Evolutionary conservation across 2,329 filamentous ascomycete species (phyloP).

Genomic region (Dactylellina drechsleri): DNA sequence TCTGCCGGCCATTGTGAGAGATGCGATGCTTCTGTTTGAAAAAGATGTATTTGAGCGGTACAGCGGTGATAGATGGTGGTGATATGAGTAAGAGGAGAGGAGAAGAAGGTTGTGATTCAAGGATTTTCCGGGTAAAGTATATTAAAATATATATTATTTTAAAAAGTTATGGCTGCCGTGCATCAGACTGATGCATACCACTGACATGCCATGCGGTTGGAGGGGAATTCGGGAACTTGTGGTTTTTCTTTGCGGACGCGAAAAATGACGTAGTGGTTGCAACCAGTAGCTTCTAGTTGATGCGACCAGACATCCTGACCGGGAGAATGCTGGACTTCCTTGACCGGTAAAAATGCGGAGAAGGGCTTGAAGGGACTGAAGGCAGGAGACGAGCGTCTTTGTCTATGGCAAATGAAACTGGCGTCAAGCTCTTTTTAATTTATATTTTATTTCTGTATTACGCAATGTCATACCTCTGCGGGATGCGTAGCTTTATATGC

Average conservation of each 20-base stretch:
- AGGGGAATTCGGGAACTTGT: neutral
- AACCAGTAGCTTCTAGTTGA: constrained; percentile 2
- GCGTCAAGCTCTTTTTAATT: no score
- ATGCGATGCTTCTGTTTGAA: neutral
- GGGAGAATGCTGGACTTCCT: neutral
- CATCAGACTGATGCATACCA: no score
- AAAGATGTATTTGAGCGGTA: no score
- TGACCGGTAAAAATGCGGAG: constrained; percentile 8
- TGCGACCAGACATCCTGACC: neutral
- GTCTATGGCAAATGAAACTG: no score
- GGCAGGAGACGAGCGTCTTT: no score
- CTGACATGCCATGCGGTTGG: neutral
- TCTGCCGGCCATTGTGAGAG: constrained; percentile 32
- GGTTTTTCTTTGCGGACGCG: neutral
- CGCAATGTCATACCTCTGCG: no score
- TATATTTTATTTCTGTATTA: no score
- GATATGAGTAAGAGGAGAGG: constrained; percentile 1
- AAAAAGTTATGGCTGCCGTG: no score
- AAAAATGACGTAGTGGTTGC: constrained; percentile 37
- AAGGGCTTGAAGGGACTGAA: neutral
- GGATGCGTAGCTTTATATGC: no score
- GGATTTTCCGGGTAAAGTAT: constrained; percentile 30
- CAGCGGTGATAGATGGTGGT: no score
- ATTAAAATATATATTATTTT: neutral
- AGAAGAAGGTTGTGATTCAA: neutral